A percentile compares a stretch with the other conserved stretches of the same genome.
Conservation (phyloP, 441 rosid species). For the Pelargonium exstipulatum region DNA sequence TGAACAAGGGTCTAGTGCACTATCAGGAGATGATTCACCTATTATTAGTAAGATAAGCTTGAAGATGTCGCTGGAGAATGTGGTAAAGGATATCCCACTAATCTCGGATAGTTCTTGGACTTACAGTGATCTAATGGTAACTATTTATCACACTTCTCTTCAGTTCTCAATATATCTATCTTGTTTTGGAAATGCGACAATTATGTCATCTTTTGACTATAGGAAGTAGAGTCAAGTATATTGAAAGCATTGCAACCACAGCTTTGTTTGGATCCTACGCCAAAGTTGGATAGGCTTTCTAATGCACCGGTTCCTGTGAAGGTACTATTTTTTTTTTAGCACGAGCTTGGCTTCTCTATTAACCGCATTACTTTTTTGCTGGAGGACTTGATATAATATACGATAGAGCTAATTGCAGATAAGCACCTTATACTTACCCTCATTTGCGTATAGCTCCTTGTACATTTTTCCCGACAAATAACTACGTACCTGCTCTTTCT, state of each 20-base stretch:
- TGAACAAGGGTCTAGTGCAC: slow-evolving; percentile 42
- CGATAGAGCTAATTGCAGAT: too few species aligned
- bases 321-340: slow-evolving; percentile 35
- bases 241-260: slow-evolving; percentile 88
- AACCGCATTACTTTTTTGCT: slow-evolving; percentile 5
- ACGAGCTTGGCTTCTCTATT: neutral
- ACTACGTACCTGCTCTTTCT: too few species aligned
- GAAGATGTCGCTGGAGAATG: slow-evolving; percentile 82
- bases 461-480: too few species aligned
- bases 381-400: slow-evolving; percentile 2
- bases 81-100: slow-evolving; percentile 83
- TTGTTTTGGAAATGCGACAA: slow-evolving; percentile 10
- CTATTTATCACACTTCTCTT: slow-evolving; percentile 12
- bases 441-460: too few species aligned
- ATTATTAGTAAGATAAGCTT: slow-evolving; percentile 55
- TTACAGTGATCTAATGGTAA: slow-evolving; percentile 94
- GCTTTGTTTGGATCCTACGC: slow-evolving; percentile 85
- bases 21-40: slow-evolving; percentile 37
- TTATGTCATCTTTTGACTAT: slow-evolving; percentile 17
- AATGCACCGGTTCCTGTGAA: slow-evolving; percentile 40
- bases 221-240: slow-evolving; percentile 97
- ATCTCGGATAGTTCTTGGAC: slow-evolving; percentile 83
- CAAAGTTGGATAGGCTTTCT: slow-evolving; percentile 80
- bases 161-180: slow-evolving; percentile 13
- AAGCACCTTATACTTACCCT: too few species aligned